Evolutionary conservation across 148 eudicot genomes (phyloP).

Genomic region (Amaranthus palmeri): DNA sequence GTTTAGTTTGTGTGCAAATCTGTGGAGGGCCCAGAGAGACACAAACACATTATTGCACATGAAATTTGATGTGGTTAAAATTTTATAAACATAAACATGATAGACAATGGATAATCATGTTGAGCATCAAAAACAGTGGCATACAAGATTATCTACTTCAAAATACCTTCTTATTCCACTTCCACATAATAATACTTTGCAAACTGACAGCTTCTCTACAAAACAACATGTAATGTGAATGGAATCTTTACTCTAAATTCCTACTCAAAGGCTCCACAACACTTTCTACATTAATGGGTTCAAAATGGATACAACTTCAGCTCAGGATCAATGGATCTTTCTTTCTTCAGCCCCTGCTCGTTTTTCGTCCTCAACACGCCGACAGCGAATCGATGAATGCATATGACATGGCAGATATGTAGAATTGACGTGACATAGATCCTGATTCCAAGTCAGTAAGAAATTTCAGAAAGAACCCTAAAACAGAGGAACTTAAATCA

Average conservation of each 20-base stretch:
- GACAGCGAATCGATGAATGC: neutral
- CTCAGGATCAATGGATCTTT: neutral
- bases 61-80: too few species aligned
- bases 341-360: neutral
- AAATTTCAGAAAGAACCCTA: conserved; percentile 10
- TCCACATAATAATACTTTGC: neutral
- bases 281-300: neutral
- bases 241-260: conserved; percentile 17
- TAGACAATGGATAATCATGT: too few species aligned
- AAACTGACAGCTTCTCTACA: conserved; percentile 2
- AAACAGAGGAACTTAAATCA: neutral
- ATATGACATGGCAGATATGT: neutral
- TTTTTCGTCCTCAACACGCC: neutral
- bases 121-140: too few species aligned
- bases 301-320: neutral
- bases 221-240: conserved; percentile 23
- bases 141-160: neutral
- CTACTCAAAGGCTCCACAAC: neutral
- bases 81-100: too few species aligned
- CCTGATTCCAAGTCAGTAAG: conserved; percentile 1
- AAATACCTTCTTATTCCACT: neutral
- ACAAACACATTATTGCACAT: too few species aligned
- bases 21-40: too few species aligned
- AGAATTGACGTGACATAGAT: neutral
- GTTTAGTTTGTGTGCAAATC: too few species aligned